Evolutionary conservation across 495 filamentous ascomycete genomes (phyloP).

Genomic region (Penicillium diatomitis): DNA sequence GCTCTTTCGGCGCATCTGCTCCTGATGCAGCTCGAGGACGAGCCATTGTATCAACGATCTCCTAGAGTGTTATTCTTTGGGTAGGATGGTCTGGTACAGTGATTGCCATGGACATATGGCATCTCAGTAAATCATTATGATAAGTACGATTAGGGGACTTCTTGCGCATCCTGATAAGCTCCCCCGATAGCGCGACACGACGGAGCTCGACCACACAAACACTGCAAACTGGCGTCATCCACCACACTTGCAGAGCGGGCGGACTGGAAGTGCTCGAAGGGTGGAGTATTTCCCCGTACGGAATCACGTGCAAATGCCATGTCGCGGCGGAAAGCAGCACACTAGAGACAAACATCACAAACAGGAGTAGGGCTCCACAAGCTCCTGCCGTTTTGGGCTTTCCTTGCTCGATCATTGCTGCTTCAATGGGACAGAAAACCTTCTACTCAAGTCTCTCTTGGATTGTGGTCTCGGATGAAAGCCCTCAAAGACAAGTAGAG

Average conservation of each 20-base stretch:
- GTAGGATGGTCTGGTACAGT: neutral
- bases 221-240: neutral
- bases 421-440: neutral
- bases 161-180: constrained; percentile 5
- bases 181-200: constrained; percentile 5
- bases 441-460: too few species aligned
- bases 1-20: constrained; percentile 59
- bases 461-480: too few species aligned
- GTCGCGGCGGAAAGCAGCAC: too few species aligned
- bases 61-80: neutral
- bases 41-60: constrained; percentile 22
- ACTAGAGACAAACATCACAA: too few species aligned
- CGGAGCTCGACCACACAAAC: neutral
- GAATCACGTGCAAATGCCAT: too few species aligned
- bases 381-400: neutral
- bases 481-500: too few species aligned
- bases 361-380: neutral
- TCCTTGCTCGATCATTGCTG: neutral
- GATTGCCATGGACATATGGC: constrained; percentile 2
- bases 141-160: neutral
- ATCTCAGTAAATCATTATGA: constrained; percentile 9
- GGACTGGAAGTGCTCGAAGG: too few species aligned
- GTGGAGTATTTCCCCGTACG: too few species aligned
- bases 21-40: constrained; percentile 36
- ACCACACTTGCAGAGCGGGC: too few species aligned